Evolutionary conservation across 2,329 filamentous ascomycete species (phyloP).

Genomic region (Aspergillus ochraceoroseus): DNA sequence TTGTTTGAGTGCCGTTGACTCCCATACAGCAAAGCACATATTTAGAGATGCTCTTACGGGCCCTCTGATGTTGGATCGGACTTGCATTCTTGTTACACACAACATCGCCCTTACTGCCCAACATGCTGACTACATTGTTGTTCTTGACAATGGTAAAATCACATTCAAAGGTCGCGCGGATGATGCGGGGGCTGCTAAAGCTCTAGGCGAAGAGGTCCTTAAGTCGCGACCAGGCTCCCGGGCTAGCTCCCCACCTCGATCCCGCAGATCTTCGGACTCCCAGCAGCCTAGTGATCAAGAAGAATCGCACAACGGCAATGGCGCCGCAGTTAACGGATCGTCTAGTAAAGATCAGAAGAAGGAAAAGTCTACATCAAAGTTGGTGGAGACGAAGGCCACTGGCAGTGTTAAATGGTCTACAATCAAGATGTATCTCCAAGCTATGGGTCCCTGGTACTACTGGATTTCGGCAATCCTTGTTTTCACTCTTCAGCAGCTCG

Average conservation of each 20-base stretch:
- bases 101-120: slow-evolving; percentile 86
- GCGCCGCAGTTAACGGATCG: slow-evolving; percentile 35
- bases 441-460: slow-evolving; percentile 98
- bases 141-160: slow-evolving; percentile 82
- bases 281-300: slow-evolving; percentile 58
- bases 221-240: slow-evolving; percentile 69
- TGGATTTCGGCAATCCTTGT: slow-evolving; percentile 72
- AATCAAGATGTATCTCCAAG: slow-evolving; percentile 73
- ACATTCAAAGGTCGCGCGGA: slow-evolving; percentile 68
- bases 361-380: slow-evolving; percentile 44
- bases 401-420: slow-evolving; percentile 86
- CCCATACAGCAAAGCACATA: slow-evolving; percentile 96
- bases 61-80: slow-evolving; percentile 79
- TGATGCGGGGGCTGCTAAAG: slow-evolving; percentile 79
- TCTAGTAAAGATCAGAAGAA: slow-evolving; percentile 38
- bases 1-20: slow-evolving; percentile 92
- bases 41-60: slow-evolving; percentile 90
- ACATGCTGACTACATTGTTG: slow-evolving; percentile 71
- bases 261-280: slow-evolving; percentile 70
- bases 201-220: slow-evolving; percentile 76
- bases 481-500: slow-evolving; percentile 77
- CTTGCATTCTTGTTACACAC: slow-evolving; percentile 93
- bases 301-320: slow-evolving; percentile 48
- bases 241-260: slow-evolving; percentile 67
- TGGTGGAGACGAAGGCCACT: slow-evolving; percentile 71